A percentile compares a stretch with the other conserved stretches of the same genome.
phyloP scores from a whole-genome alignment of 2,329 filamentous ascomycete species.

The Phialophora tarda region DNA sequence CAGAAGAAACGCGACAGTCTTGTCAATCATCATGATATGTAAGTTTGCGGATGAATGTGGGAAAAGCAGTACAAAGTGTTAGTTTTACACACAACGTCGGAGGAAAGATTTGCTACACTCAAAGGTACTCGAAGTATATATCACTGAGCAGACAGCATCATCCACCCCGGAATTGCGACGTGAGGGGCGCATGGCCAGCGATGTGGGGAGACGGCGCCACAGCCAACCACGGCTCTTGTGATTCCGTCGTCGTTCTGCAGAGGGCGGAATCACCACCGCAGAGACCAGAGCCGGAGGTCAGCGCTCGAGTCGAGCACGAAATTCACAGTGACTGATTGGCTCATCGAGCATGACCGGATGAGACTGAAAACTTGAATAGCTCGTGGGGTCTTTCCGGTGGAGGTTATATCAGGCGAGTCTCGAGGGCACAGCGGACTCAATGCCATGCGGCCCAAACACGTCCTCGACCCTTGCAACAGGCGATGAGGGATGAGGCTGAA shows the following conservation, averaged over 20 bases:
- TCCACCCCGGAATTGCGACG: constrained; percentile 22
- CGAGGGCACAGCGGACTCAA: neutral
- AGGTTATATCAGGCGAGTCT: neutral
- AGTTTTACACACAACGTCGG: neutral
- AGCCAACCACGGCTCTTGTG: neutral
- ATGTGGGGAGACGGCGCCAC: constrained; percentile 5
- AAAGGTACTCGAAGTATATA: neutral
- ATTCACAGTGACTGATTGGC: neutral
- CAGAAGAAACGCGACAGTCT: constrained; percentile 23
- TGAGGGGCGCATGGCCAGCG: constrained; percentile 6
- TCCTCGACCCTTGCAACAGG: no score
- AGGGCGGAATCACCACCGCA: constrained; percentile 25
- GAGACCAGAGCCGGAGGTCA: neutral
- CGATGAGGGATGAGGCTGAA: neutral
- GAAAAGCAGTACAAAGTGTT: neutral
- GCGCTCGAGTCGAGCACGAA: neutral
- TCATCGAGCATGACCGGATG: neutral
- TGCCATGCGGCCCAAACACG: no score
- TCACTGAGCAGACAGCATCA: neutral
- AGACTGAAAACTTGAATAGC: neutral
- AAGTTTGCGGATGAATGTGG: neutral
- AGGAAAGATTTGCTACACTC: neutral
- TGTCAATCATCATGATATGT: constrained; percentile 36
- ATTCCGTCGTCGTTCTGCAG: constrained; percentile 15
- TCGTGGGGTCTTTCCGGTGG: constrained; percentile 1